Percentiles rank a stretch among this genome's conserved stretches.
Conservation (phyloP, 2,329 filamentous ascomycete genomes). For the Drechslera avenae region DNA sequence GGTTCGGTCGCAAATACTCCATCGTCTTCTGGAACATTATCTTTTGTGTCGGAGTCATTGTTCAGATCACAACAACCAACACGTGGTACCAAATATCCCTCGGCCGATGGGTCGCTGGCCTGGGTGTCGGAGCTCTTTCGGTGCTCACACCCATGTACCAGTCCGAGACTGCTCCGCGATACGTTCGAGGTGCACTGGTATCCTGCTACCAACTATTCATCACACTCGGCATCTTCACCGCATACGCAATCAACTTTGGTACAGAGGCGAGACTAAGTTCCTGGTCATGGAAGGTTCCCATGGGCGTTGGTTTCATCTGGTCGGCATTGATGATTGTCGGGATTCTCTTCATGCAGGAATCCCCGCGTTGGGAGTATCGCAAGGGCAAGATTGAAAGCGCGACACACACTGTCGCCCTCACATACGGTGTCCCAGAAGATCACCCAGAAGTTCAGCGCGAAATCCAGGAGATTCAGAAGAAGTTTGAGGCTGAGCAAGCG, state of each 20-base stretch:
- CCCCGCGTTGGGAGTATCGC: constrained; percentile 64
- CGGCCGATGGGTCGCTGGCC: constrained; percentile 69
- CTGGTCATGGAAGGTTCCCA: constrained; percentile 67
- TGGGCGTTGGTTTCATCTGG: constrained; percentile 64
- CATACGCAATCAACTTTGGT: constrained; percentile 62
- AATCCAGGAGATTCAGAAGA: constrained; percentile 61
- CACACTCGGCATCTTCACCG: constrained; percentile 67
- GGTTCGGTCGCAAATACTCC: constrained; percentile 64
- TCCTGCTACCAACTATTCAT: constrained; percentile 71
- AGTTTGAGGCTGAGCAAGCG: constrained; percentile 59
- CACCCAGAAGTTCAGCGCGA: constrained; percentile 61
- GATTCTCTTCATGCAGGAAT: constrained; percentile 62
- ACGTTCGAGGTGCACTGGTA: constrained; percentile 68
- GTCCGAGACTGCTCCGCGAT: constrained; percentile 67
- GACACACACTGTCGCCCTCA: constrained; percentile 57
- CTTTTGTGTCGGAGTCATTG: constrained; percentile 67
- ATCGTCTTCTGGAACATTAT: constrained; percentile 68
- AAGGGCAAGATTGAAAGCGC: constrained; percentile 59
- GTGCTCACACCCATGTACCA: constrained; percentile 67
- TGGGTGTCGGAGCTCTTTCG: constrained; percentile 68
- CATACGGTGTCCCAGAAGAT: constrained; percentile 61
- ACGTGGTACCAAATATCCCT: constrained; percentile 68
- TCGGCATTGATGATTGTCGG: constrained; percentile 59
- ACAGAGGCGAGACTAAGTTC: constrained; percentile 57
- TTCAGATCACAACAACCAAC: constrained; percentile 65